A percentile compares a stretch with the other conserved stretches of the same genome.
Evolutionary conservation across 495 filamentous ascomycete genomes (phyloP).

Genomic region (Talaromyces ruber): DNA sequence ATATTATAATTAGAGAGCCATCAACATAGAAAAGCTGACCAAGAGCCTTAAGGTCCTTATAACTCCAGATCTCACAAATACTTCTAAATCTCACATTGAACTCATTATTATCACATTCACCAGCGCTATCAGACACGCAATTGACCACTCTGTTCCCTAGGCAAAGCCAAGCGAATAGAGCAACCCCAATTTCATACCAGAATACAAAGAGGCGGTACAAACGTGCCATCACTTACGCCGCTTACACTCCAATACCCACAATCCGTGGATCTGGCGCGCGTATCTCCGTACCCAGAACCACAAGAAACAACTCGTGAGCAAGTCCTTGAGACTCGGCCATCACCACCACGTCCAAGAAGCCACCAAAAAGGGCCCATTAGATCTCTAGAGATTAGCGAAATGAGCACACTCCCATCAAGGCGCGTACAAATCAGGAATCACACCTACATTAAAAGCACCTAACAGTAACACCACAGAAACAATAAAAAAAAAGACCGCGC

Average conservation of each 20-base stretch:
- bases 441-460: too few species aligned
- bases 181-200: constrained; percentile 4
- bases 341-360: too few species aligned
- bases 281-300: too few species aligned
- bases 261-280: not conserved
- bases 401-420: too few species aligned
- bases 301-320: too few species aligned
- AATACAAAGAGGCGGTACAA: constrained; percentile 8
- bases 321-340: too few species aligned
- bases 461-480: too few species aligned
- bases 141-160: constrained; percentile 9
- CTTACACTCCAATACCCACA: not conserved
- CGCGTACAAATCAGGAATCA: too few species aligned
- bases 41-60: not conserved
- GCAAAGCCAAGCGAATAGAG: constrained; percentile 5
- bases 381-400: too few species aligned
- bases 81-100: not conserved
- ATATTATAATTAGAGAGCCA: constrained; percentile 11
- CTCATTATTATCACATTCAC: not conserved
- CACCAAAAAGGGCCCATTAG: too few species aligned
- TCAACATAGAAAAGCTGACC: constrained; percentile 6
- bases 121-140: constrained; percentile 14
- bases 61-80: not conserved
- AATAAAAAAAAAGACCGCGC: too few species aligned
- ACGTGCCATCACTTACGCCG: not conserved